Conservation (phyloP, 768 basidiomycete species). For the button mushroom (Agaricus bisporus) region DNA sequence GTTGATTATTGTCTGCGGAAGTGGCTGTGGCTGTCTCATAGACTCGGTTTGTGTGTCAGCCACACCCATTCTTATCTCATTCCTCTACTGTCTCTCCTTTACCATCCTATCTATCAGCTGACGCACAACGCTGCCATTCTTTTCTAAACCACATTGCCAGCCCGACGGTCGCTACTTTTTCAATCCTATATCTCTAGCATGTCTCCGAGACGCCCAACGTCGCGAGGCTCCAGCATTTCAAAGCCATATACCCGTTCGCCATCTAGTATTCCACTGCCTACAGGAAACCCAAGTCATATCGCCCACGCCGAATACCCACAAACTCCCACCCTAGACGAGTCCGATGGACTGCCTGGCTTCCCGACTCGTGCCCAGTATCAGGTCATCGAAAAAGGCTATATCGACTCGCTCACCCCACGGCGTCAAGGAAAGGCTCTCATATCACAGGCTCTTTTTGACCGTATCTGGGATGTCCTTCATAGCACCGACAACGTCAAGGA, state of each 20-base stretch:
- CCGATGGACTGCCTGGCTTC: constrained; percentile 36
- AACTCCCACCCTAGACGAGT: neutral
- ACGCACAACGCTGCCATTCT: neutral
- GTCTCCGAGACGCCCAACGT: constrained; percentile 28
- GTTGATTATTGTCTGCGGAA: neutral
- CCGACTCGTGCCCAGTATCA: constrained; percentile 60
- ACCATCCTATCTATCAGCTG: constrained; percentile 17
- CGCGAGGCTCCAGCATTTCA: constrained; percentile 19
- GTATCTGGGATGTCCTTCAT: constrained; percentile 64
- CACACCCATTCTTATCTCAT: constrained; percentile 6
- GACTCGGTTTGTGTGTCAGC: neutral
- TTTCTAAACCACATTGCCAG: constrained; percentile 8
- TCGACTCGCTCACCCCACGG: constrained; percentile 48
- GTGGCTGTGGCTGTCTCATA: constrained; percentile 13
- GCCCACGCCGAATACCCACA: constrained; percentile 4
- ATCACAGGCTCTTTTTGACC: constrained; percentile 62
- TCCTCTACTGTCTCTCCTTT: constrained; percentile 8
- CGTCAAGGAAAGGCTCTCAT: constrained; percentile 66
- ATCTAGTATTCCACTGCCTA: constrained; percentile 14
- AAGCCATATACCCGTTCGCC: constrained; percentile 30
- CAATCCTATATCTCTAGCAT: constrained; percentile 15
- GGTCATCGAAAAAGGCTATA: constrained; percentile 50
- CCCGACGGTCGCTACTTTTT: constrained; percentile 13
- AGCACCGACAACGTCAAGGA: constrained; percentile 38
- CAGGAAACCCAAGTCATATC: constrained; percentile 7